Conservation (phyloP, 257 asterid genomes). For the Jacaranda mimosifolia region DNA sequence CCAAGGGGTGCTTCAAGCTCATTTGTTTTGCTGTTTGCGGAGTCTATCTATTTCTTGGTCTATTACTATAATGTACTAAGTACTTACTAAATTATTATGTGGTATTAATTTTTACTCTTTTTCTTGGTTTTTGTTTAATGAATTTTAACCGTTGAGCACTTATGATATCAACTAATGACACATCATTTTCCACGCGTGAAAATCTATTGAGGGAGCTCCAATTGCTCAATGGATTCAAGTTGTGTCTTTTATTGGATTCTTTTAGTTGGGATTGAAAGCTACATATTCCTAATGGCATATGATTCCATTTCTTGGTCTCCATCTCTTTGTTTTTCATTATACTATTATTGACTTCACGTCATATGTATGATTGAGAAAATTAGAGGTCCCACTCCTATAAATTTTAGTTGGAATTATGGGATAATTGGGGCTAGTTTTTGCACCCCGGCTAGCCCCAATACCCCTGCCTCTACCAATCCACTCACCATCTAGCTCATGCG, state of each 20-base stretch:
- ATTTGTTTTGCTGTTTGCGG: not conserved
- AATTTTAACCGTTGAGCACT: too few species aligned
- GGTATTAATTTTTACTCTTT: not conserved
- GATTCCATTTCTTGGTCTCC: slow-evolving; percentile 37
- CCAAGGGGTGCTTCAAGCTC: slow-evolving; percentile 45
- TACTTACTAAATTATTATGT: not conserved
- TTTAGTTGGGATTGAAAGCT: slow-evolving; percentile 47
- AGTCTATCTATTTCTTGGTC: not conserved
- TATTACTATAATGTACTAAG: not conserved
- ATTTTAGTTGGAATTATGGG: too few species aligned
- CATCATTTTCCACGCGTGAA: slow-evolving; percentile 24
- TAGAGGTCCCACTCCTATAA: not conserved
- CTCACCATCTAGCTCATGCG: too few species aligned
- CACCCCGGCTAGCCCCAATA: too few species aligned
- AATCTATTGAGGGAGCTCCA: not conserved
- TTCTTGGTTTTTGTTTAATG: not conserved
- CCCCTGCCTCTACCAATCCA: too few species aligned
- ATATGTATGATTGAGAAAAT: not conserved
- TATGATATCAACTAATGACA: not conserved
- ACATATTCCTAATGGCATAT: slow-evolving; percentile 45
- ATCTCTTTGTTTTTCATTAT: slow-evolving; percentile 25
- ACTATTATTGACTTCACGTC: slow-evolving; percentile 1
- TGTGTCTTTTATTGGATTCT: slow-evolving; percentile 33
- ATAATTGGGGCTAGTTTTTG: too few species aligned
- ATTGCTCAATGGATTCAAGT: slow-evolving; percentile 9